These are phyloP conservation scores for Candida multigemmis DNA, from an alignment of 805 yeast species.

Conservation along the genomic window DNA sequence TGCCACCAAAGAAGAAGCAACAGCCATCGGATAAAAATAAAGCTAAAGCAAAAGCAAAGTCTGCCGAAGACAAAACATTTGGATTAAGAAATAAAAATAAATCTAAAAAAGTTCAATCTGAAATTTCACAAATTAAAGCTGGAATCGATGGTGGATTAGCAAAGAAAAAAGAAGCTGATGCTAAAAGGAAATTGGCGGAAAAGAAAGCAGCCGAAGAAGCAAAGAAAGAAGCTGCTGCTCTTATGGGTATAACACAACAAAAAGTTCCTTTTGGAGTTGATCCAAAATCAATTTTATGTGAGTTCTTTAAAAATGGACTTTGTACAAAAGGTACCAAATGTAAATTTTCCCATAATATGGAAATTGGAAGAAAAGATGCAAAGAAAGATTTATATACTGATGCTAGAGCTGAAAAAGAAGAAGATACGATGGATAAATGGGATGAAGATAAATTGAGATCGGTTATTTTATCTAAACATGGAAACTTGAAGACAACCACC, in stretches of 20 bases:
- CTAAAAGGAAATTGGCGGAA: conserved; percentile 58
- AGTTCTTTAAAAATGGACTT: conserved; percentile 74
- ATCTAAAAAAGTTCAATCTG: conserved; percentile 80
- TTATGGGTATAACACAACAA: conserved; percentile 66
- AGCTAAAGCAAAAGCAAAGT: conserved; percentile 52
- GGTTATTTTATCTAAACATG: conserved; percentile 86
- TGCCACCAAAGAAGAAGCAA: conserved; percentile 79
- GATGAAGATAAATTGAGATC: conserved; percentile 89
- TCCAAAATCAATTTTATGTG: conserved; percentile 90
- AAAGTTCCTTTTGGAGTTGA: conserved; percentile 96
- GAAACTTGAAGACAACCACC: conserved; percentile 89
- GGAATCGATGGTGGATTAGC: conserved; percentile 41
- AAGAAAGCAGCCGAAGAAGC: conserved; percentile 90
- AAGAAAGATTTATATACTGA: conserved; percentile 93
- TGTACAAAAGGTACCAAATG: conserved; percentile 83
- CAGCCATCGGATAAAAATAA: conserved; percentile 51
- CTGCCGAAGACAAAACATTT: conserved; percentile 81
- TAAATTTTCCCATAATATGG: conserved; percentile 87
- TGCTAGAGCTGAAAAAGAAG: conserved; percentile 61
- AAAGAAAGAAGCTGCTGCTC: conserved; percentile 73
- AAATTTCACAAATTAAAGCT: conserved; percentile 34
- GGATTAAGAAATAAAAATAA: conserved; percentile 95
- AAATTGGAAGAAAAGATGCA: conserved; percentile 76
- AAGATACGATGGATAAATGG: conserved; percentile 93
- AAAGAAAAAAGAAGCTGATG: conserved; percentile 70